A percentile compares a stretch with the other conserved stretches of the same genome.
Evolutionary conservation across 345 rosid genomes (phyloP).

Genomic region (Arabidopsis arenosa): DNA sequence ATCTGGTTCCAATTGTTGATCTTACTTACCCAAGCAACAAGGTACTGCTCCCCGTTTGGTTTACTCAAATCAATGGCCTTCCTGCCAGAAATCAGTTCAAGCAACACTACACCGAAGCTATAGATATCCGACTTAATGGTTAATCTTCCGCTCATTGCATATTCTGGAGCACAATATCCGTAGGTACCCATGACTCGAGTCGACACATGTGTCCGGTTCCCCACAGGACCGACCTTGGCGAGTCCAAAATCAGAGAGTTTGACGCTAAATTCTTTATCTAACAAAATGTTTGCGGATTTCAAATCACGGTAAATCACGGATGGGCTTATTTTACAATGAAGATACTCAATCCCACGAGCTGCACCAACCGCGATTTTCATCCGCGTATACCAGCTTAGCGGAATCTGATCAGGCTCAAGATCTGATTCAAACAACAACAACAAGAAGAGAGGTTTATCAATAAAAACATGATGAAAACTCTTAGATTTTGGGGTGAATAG

Average conservation of each 20-base stretch:
- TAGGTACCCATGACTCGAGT: constrained; percentile 97
- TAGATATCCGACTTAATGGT: constrained; percentile 94
- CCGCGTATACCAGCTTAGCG: constrained; percentile 76
- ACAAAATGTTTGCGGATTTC: constrained; percentile 88
- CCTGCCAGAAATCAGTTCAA: constrained; percentile 89
- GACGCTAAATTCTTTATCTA: constrained; percentile 69
- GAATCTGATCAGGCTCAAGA: constrained; percentile 56
- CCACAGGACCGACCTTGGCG: constrained; percentile 92
- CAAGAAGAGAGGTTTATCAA: neutral
- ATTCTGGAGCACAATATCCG: constrained; percentile 97
- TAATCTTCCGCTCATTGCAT: constrained; percentile 90
- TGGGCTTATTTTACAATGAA: constrained; percentile 88
- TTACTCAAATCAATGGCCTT: constrained; percentile 70
- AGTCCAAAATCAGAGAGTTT: constrained; percentile 95
- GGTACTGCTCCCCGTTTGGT: constrained; percentile 74
- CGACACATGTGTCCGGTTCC: constrained; percentile 91
- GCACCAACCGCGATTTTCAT: constrained; percentile 91
- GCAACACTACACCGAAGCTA: constrained; percentile 85
- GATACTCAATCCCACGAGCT: constrained; percentile 86
- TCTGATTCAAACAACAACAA: constrained; percentile 50
- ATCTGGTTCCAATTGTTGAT: neutral
- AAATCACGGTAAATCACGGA: constrained; percentile 91
- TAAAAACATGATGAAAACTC: neutral
- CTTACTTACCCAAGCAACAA: constrained; percentile 77
- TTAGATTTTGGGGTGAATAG: neutral